Evolutionary conservation across 257 asterid genomes (phyloP).

Genomic region (Ilex asprella): DNA sequence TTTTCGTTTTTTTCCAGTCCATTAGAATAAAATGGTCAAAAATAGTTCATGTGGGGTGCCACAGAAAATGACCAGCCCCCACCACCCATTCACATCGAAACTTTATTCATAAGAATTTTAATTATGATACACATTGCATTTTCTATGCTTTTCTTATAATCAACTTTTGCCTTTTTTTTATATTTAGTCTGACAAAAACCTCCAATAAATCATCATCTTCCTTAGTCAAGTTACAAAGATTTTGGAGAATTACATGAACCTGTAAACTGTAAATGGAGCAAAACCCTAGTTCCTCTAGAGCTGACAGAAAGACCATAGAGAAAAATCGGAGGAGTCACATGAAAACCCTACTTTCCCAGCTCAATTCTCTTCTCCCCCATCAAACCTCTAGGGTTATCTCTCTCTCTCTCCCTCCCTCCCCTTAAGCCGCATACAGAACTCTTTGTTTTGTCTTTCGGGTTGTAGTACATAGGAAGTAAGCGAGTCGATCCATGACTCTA

Average conservation of each 20-base stretch:
- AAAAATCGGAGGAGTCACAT: conserved; percentile 57
- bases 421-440: neutral
- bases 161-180: neutral
- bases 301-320: conserved; percentile 65
- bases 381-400: conserved; percentile 39
- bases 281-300: conserved; percentile 37
- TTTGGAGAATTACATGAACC: neutral
- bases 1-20: too few species aligned
- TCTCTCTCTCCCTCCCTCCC: neutral
- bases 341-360: conserved; percentile 51
- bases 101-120: neutral
- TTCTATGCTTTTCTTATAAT: too few species aligned
- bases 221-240: neutral
- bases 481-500: neutral
- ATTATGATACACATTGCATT: neutral
- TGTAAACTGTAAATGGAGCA: conserved; percentile 18
- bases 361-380: conserved; percentile 49
- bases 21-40: neutral
- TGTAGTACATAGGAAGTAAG: neutral
- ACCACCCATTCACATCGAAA: too few species aligned
- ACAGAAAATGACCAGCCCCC: neutral
- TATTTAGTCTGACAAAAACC: neutral
- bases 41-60: neutral
- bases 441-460: neutral
- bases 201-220: neutral